Percentiles rank a stretch among this genome's conserved stretches.
Evolutionary conservation across 371 early-diverging fungal genomes (phyloP).

Genomic region (Zychaea mexicana): DNA sequence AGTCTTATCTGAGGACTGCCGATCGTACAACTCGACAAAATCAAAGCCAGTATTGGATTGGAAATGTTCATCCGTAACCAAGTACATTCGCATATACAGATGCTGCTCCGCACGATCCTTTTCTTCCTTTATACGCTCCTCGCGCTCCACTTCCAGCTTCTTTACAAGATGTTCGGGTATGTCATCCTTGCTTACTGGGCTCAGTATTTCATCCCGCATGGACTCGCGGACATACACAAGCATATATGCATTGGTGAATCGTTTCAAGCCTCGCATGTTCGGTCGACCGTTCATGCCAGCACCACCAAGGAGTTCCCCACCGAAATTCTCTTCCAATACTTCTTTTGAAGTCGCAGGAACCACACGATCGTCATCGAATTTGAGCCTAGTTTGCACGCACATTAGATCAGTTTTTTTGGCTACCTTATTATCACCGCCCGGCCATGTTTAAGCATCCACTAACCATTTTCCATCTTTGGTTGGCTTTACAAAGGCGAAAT

Average conservation of each 20-base stretch:
- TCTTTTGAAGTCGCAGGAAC: constrained; percentile 84
- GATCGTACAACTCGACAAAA: constrained; percentile 50
- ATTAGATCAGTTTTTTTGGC: too few relatives aligned
- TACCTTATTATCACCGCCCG: neutral
- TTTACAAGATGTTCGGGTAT: constrained; percentile 84
- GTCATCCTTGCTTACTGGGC: constrained; percentile 63
- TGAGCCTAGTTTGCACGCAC: constrained; percentile 49
- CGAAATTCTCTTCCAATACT: constrained; percentile 96
- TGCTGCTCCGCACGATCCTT: constrained; percentile 74
- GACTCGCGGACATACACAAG: constrained; percentile 91
- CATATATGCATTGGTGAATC: constrained; percentile 97
- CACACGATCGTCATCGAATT: constrained; percentile 98
- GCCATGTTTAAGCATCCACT: too few relatives aligned
- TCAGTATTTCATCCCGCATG: constrained; percentile 73
- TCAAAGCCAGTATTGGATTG: constrained; percentile 81
- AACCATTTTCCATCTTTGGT: constrained; percentile 79
- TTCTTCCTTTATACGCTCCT: constrained; percentile 45
- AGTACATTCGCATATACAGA: constrained; percentile 53
- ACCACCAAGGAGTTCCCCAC: constrained; percentile 65
- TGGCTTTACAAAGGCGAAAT: constrained; percentile 92
- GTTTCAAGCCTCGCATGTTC: constrained; percentile 49
- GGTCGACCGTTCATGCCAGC: constrained; percentile 22
- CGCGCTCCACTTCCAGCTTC: constrained; percentile 57
- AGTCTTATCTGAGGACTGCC: too few relatives aligned
- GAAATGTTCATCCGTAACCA: constrained; percentile 70